phyloP scores from a whole-genome alignment of 2,329 filamentous ascomycete genomes.

The Pseudocercospora crystallina region DNA sequence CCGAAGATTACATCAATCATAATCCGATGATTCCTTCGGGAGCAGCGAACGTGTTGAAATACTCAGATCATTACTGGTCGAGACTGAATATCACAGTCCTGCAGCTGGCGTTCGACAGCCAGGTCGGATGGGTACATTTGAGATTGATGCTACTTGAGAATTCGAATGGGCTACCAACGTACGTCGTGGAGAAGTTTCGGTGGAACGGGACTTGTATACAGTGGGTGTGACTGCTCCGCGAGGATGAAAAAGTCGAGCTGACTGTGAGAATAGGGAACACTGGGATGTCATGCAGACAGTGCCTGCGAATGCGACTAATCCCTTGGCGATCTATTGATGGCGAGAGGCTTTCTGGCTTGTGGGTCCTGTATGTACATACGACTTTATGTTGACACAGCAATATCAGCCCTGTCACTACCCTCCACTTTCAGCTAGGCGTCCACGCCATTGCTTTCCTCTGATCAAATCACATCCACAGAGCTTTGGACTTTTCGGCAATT shows the following conservation, averaged over 20 bases:
- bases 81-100: neutral
- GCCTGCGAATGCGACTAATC: slow-evolving; percentile 19
- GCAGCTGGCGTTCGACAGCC: neutral
- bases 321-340: slow-evolving; percentile 9
- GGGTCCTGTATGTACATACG: too few species aligned
- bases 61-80: neutral
- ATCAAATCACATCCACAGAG: too few species aligned
- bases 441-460: too few species aligned
- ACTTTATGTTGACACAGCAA: too few species aligned
- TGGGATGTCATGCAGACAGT: slow-evolving; percentile 3
- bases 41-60: neutral
- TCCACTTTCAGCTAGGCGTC: too few species aligned
- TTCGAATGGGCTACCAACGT: neutral
- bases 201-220: slow-evolving; percentile 3
- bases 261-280: neutral
- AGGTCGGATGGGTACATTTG: neutral
- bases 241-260: too few species aligned
- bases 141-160: neutral
- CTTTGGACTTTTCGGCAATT: too few species aligned
- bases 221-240: too few species aligned
- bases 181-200: neutral
- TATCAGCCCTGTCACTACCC: too few species aligned
- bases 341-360: too few species aligned
- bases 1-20: slow-evolving; percentile 4
- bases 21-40: neutral